phyloP scores from a whole-genome alignment of 1,284 basidiomycete species.

The Trichosporon ovoides region DNA sequence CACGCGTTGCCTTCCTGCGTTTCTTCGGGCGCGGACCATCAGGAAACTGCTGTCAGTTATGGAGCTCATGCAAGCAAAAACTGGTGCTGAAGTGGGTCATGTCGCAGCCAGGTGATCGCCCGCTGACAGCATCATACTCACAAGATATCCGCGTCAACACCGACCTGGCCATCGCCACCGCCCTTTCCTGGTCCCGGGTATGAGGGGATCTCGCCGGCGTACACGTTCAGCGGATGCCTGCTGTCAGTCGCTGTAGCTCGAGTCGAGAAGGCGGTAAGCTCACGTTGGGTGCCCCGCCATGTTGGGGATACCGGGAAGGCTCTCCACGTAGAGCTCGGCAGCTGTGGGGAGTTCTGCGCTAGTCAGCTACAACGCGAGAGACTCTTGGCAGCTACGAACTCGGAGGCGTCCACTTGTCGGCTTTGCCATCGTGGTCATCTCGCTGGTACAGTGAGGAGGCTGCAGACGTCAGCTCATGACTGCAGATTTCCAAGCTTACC shows the following conservation, averaged over 20 bases:
- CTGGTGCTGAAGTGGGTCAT: background rate
- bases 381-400: background rate
- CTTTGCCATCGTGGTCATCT: background rate
- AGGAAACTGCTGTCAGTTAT: conserved; percentile 59
- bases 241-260: conserved; percentile 18
- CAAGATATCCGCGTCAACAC: conserved; percentile 47
- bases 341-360: conserved; percentile 52
- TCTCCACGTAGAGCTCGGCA: conserved; percentile 74
- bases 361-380: background rate
- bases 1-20: conserved; percentile 78
- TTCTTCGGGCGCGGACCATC: conserved; percentile 77
- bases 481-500: background rate
- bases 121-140: conserved; percentile 20
- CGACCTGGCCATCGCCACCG: conserved; percentile 41
- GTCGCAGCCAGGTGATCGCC: too few relatives aligned
- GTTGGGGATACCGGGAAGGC: conserved; percentile 68
- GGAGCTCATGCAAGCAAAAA: background rate
- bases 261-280: too few relatives aligned
- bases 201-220: conserved; percentile 72
- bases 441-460: background rate
- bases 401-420: background rate
- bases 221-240: conserved; percentile 67
- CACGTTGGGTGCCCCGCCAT: conserved; percentile 46
- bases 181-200: conserved; percentile 59
- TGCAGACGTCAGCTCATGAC: background rate